These are phyloP conservation scores for Phialocephala sp. DNA, from an alignment of 2,329 filamentous ascomycete species.

Conservation along the genomic window DNA sequence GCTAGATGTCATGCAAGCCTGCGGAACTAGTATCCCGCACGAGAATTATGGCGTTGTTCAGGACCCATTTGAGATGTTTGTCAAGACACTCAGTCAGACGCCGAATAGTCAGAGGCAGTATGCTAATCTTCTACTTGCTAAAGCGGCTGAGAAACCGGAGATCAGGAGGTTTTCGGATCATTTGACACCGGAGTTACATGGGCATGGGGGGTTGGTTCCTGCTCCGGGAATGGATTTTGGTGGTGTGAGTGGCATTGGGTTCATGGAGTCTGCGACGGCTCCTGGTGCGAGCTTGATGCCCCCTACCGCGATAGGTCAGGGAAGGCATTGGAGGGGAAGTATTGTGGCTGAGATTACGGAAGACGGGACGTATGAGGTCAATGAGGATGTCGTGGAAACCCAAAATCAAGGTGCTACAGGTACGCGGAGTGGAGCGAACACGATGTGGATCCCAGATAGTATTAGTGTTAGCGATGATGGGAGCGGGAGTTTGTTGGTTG, in stretches of 20 bases:
- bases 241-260: background rate
- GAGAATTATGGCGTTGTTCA: conserved; percentile 41
- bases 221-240: background rate
- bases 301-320: background rate
- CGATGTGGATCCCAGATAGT: conserved; percentile 1
- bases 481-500: background rate
- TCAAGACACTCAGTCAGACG: conserved; percentile 51
- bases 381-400: background rate
- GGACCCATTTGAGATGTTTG: conserved; percentile 52
- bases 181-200: conserved; percentile 22
- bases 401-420: background rate
- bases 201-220: background rate
- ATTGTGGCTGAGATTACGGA: conserved; percentile 37
- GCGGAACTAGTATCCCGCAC: conserved; percentile 29
- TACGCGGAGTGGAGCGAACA: background rate
- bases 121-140: conserved; percentile 50
- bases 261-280: background rate
- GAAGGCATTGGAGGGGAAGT: conserved; percentile 33
- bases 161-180: conserved; percentile 34
- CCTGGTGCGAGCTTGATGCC: background rate
- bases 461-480: background rate
- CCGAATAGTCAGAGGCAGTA: conserved; percentile 52
- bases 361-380: conserved; percentile 9
- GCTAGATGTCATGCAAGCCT: conserved; percentile 51
- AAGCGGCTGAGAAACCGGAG: conserved; percentile 49